Conservation (phyloP, 495 filamentous ascomycete genomes). For the Parathielavia hyrcaniae region DNA sequence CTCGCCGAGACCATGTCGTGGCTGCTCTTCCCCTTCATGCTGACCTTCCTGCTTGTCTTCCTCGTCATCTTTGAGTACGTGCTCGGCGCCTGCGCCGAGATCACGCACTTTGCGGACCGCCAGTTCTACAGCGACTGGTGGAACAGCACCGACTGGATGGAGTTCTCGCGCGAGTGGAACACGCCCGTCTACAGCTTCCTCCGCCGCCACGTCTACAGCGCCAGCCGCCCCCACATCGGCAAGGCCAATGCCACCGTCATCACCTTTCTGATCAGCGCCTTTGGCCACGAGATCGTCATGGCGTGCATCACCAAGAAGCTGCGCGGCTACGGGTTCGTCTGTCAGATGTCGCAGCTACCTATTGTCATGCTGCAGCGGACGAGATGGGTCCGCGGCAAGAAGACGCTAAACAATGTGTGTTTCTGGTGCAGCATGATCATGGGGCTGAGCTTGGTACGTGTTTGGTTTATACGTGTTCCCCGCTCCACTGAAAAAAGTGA, state of each 20-base stretch:
- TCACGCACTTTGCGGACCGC: constrained; percentile 88
- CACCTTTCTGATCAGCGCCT: constrained; percentile 82
- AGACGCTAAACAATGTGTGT: constrained; percentile 80
- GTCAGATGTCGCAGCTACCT: constrained; percentile 93
- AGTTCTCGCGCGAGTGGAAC: constrained; percentile 98
- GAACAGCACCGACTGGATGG: constrained; percentile 83
- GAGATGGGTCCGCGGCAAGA: constrained; percentile 62
- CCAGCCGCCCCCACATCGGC: constrained; percentile 66
- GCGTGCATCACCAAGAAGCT: constrained; percentile 97
- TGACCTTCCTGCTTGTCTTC: constrained; percentile 91
- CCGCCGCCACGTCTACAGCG: constrained; percentile 86
- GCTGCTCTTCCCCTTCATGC: constrained; percentile 95
- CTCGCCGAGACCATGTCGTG: constrained; percentile 88
- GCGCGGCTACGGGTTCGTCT: constrained; percentile 84
- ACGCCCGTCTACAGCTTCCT: constrained; percentile 98
- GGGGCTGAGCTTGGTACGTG: constrained; percentile 74
- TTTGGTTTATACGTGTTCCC: neutral
- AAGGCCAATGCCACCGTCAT: constrained; percentile 76
- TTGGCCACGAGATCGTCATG: constrained; percentile 95
- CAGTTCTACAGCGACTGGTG: constrained; percentile 99
- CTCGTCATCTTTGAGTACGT: constrained; percentile 97
- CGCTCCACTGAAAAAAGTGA: neutral
- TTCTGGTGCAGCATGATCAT: constrained; percentile 97
- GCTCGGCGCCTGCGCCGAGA: constrained; percentile 88
- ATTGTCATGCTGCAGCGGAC: constrained; percentile 87